Percentiles rank a stretch among this genome's conserved stretches.
These are phyloP conservation scores for Paraurostyla sp. DNA, from an alignment of 73 alveolate species.

Conservation along the genomic window DNA sequence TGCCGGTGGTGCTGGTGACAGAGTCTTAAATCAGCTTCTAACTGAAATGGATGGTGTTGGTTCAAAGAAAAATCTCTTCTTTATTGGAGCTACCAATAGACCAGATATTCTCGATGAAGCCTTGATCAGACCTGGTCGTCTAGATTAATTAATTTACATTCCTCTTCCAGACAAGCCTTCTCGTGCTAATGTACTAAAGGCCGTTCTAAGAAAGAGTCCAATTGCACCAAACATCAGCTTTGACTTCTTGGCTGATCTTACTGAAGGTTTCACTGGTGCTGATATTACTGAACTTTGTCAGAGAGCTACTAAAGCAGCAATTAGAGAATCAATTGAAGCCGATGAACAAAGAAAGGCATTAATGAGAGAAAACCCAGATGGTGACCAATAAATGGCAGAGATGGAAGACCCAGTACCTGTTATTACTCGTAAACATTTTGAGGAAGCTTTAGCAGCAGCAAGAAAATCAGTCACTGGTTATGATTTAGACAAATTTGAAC, in stretches of 20 bases:
- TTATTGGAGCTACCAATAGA: slow-evolving; percentile 97
- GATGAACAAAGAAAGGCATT: slow-evolving; percentile 92
- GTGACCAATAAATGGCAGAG: slow-evolving; percentile 78
- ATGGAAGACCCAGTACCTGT: slow-evolving; percentile 94
- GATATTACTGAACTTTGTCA: slow-evolving; percentile 97
- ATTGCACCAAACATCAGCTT: slow-evolving; percentile 93
- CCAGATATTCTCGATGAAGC: slow-evolving; percentile 98
- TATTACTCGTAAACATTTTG: slow-evolving; percentile 93
- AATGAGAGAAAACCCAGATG: slow-evolving; percentile 85
- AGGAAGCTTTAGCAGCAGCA: slow-evolving; percentile 92
- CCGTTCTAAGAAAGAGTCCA: slow-evolving; percentile 97
- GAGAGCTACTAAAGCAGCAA: slow-evolving; percentile 98
- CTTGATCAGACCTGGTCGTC: slow-evolving; percentile 97
- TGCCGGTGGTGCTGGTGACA: slow-evolving; percentile 98
- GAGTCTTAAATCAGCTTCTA: slow-evolving; percentile 95
- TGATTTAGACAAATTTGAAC: slow-evolving; percentile 92
- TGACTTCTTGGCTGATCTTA: slow-evolving; percentile 93
- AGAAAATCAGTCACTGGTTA: slow-evolving; percentile 87
- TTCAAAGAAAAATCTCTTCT: slow-evolving; percentile 94
- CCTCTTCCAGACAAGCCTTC: slow-evolving; percentile 97
- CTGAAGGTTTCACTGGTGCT: slow-evolving; percentile 99
- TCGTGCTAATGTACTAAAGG: slow-evolving; percentile 90
- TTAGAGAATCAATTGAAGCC: slow-evolving; percentile 96
- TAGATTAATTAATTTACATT: slow-evolving; percentile 93
- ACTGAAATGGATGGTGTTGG: slow-evolving; percentile 99